Conservation (phyloP, 176 grass and related monocot genomes). For the Oryza coarctata region DNA sequence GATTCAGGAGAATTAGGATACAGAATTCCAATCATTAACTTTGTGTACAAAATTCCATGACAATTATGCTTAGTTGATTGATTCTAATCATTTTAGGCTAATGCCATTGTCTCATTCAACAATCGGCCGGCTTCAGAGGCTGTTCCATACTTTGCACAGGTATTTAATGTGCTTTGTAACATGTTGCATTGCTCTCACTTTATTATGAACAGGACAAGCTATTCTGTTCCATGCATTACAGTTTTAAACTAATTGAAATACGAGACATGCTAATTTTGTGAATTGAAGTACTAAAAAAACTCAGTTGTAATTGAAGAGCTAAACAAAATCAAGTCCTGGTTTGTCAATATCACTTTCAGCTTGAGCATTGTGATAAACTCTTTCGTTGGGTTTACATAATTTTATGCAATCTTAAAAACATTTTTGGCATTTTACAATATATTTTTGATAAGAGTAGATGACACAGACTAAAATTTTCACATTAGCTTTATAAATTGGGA, state of each 20-base stretch:
- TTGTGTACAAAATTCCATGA: not conserved
- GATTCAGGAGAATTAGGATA: not conserved
- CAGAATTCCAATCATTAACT: not conserved
- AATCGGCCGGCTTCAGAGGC: constrained; percentile 83
- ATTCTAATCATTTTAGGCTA: constrained; percentile 67
- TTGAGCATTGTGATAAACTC: not conserved
- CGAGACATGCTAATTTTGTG: not conserved
- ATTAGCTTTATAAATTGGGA: not conserved
- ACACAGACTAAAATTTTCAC: not conserved
- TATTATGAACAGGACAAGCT: not conserved
- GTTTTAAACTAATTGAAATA: not conserved
- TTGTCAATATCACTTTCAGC: not conserved
- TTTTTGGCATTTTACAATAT: not conserved
- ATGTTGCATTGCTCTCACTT: not conserved
- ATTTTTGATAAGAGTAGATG: not conserved
- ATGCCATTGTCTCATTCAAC: constrained; percentile 93
- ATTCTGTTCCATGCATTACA: not conserved
- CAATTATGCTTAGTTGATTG: not conserved
- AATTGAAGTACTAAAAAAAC: not conserved
- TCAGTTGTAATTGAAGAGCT: not conserved
- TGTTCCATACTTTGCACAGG: constrained; percentile 98
- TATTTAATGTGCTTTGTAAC: constrained; percentile 20
- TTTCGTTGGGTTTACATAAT: not conserved
- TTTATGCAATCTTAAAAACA: not conserved
- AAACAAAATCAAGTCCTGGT: not conserved